phyloP scores from a whole-genome alignment of 2,329 filamentous ascomycete genomes.

The Hirsutella rhossiliensis region DNA sequence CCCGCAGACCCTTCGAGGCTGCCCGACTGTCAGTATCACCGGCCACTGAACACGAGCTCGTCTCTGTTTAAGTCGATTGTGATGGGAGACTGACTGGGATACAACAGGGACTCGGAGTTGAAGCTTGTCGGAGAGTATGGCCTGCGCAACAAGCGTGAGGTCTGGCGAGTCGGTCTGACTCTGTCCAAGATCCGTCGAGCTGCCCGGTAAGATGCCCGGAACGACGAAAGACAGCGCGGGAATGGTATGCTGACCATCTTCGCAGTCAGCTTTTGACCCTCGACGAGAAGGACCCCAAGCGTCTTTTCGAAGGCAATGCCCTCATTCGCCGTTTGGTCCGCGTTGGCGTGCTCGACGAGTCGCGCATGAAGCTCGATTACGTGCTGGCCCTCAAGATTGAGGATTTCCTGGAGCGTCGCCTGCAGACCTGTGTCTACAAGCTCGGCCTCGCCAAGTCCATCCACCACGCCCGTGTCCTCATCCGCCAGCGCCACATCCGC shows the following conservation, averaged over 20 bases:
- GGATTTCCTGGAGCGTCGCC: conserved; percentile 99
- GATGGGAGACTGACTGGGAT: conserved; percentile 55
- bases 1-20: conserved; percentile 96
- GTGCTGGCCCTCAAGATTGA: conserved; percentile 98
- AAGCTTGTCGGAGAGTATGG: conserved; percentile 99
- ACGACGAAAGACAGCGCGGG: background rate
- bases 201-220: conserved; percentile 61
- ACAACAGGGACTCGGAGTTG: conserved; percentile 88
- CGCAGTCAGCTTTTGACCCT: conserved; percentile 96
- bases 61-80: conserved; percentile 91
- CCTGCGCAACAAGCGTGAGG: conserved; percentile 99
- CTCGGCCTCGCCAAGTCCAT: conserved; percentile 99
- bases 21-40: conserved; percentile 97
- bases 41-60: conserved; percentile 99
- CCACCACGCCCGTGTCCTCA: conserved; percentile 99
- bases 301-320: conserved; percentile 99
- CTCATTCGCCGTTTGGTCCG: conserved; percentile 99
- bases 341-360: conserved; percentile 99
- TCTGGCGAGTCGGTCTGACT: conserved; percentile 98
- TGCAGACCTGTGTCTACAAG: conserved; percentile 99
- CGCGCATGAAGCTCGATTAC: conserved; percentile 99
- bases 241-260: conserved; percentile 11
- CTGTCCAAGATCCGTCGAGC: conserved; percentile 99
- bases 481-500: conserved; percentile 98
- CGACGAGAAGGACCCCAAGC: conserved; percentile 99